These are phyloP conservation scores for Clonostachys byssicola DNA, from an alignment of 2,329 filamentous ascomycete species.

Conservation along the genomic window DNA sequence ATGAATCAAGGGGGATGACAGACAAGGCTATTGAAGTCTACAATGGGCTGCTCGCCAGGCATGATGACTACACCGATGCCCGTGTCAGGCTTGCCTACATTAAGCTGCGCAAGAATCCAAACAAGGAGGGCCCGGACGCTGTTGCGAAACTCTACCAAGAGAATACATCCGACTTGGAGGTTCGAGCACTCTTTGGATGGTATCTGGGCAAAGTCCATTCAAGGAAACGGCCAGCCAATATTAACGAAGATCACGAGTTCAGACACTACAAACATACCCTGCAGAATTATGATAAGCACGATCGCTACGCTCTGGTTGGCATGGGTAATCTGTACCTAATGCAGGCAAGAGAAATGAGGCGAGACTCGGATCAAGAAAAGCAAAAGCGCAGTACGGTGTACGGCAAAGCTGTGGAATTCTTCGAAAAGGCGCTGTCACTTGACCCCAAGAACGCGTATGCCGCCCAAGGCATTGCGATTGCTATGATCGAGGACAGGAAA, in stretches of 20 bases:
- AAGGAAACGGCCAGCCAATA: constrained; percentile 75
- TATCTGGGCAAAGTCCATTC: constrained; percentile 78
- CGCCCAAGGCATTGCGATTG: constrained; percentile 92
- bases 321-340: constrained; percentile 94
- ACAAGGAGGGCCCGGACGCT: constrained; percentile 80
- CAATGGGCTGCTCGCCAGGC: constrained; percentile 76
- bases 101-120: constrained; percentile 73
- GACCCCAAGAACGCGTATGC: constrained; percentile 95
- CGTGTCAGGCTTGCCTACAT: constrained; percentile 87
- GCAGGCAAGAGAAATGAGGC: constrained; percentile 89
- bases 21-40: constrained; percentile 88
- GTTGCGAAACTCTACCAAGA: constrained; percentile 83
- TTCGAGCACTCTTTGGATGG: constrained; percentile 92
- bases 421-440: constrained; percentile 93
- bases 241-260: constrained; percentile 87
- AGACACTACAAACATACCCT: constrained; percentile 95
- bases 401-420: constrained; percentile 92
- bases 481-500: constrained; percentile 90
- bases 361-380: constrained; percentile 84
- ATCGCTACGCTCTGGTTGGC: constrained; percentile 90
- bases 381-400: constrained; percentile 87
- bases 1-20: constrained; percentile 76
- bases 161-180: constrained; percentile 81
- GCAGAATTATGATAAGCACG: constrained; percentile 93
- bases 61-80: constrained; percentile 90